Conservation (phyloP, 1,284 basidiomycete genomes). For the Cutaneotrichosporon sp. region DNA sequence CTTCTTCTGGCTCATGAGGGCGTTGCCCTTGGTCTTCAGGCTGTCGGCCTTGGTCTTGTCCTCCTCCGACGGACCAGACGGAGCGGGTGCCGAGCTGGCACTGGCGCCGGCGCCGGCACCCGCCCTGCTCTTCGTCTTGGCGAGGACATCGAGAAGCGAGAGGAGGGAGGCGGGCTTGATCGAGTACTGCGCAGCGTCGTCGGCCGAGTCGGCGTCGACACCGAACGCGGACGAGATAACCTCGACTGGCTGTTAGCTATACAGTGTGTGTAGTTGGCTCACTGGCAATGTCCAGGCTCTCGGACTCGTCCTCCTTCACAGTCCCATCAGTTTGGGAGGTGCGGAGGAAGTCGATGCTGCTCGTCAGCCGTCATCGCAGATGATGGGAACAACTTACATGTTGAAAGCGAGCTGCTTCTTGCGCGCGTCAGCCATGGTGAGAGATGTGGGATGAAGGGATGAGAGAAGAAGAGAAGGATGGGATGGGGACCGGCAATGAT, state of each 20-base stretch:
- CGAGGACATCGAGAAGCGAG: slow-evolving; percentile 81
- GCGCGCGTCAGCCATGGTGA: slow-evolving; percentile 28
- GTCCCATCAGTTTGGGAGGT: slow-evolving; percentile 79
- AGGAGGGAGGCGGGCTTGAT: slow-evolving; percentile 79
- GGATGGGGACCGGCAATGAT: not conserved
- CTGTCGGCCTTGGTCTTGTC: slow-evolving; percentile 80
- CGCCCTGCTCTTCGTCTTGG: slow-evolving; percentile 71
- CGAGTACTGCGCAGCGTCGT: slow-evolving; percentile 68
- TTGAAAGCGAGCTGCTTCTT: slow-evolving; percentile 55
- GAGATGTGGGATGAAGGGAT: not conserved
- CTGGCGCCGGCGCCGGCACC: no score
- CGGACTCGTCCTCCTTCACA: slow-evolving; percentile 84
- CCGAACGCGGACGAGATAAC: slow-evolving; percentile 93
- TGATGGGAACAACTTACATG: slow-evolving; percentile 34
- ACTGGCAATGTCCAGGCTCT: slow-evolving; percentile 88
- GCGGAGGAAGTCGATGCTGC: slow-evolving; percentile 82
- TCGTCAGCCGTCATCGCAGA: not conserved
- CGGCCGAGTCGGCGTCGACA: slow-evolving; percentile 66
- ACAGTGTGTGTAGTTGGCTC: slow-evolving; percentile 52
- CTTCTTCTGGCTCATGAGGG: slow-evolving; percentile 69
- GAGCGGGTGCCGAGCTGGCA: slow-evolving; percentile 26
- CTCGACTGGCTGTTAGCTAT: slow-evolving; percentile 64
- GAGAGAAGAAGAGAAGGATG: slow-evolving; percentile 6
- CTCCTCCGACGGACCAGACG: slow-evolving; percentile 59
- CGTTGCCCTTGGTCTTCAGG: slow-evolving; percentile 79